Percentiles rank a stretch among this genome's conserved stretches.
These are phyloP conservation scores for Cytauxzoon felis DNA, from an alignment of 169 alveolate genomes.

Conservation along the genomic window DNA sequence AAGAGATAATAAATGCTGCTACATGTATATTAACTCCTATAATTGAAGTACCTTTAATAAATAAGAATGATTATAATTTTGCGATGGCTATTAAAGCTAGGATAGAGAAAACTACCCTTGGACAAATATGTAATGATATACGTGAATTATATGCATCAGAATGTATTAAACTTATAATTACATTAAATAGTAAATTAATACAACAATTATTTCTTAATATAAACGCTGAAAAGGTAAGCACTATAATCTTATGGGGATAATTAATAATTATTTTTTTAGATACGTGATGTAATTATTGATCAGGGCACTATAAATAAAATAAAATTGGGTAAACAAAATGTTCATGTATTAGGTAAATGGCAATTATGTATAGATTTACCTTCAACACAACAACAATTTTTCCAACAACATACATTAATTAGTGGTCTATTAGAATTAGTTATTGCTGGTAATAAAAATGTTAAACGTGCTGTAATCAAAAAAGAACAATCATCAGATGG, in stretches of 20 bases:
- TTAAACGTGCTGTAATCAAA: slow-evolving; percentile 82
- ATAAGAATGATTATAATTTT: slow-evolving; percentile 56
- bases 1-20: slow-evolving; percentile 97
- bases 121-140: slow-evolving; percentile 79
- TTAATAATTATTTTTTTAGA: slow-evolving; percentile 14
- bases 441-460: slow-evolving; percentile 71
- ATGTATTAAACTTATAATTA: slow-evolving; percentile 85
- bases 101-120: slow-evolving; percentile 84
- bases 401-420: slow-evolving; percentile 75
- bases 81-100: slow-evolving; percentile 88
- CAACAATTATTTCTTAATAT: slow-evolving; percentile 80
- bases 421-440: slow-evolving; percentile 67
- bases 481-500: slow-evolving; percentile 77
- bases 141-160: slow-evolving; percentile 88
- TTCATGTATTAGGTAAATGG: slow-evolving; percentile 66
- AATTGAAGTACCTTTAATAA: slow-evolving; percentile 82
- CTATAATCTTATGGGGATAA: too few species aligned
- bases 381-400: slow-evolving; percentile 63
- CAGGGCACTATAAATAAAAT: slow-evolving; percentile 79
- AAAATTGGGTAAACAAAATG: slow-evolving; percentile 72
- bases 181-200: slow-evolving; percentile 83
- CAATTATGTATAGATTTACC: slow-evolving; percentile 61
- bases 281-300: slow-evolving; percentile 75
- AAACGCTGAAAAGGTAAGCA: slow-evolving; percentile 75
- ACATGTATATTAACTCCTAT: slow-evolving; percentile 93